A percentile compares a stretch with the other conserved stretches of the same genome.
Conservation (phyloP, 176 grass and related monocot species). For the Panicum miliaceum region DNA sequence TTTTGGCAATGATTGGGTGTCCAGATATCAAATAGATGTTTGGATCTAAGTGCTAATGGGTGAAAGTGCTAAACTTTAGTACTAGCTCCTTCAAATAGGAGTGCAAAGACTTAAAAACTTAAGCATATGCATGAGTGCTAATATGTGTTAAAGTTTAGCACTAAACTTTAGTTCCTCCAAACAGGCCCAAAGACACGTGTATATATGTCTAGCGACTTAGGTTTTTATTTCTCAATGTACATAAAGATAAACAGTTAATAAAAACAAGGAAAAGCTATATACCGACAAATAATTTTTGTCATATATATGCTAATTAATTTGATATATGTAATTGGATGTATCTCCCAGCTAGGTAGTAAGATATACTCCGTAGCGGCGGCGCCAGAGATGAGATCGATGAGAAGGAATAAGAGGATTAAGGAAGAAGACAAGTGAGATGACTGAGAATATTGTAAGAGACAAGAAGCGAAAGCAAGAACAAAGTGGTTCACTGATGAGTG, state of each 20-base stretch:
- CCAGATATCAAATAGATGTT: background rate
- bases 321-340: background rate
- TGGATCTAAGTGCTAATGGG: no score
- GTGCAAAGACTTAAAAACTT: no score
- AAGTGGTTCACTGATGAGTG: slow-evolving; percentile 55
- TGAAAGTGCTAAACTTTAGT: no score
- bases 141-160: no score
- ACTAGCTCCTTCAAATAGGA: no score
- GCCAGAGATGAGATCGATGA: slow-evolving; percentile 38
- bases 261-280: background rate
- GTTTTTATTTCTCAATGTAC: slow-evolving; percentile 23
- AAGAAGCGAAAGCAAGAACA: slow-evolving; percentile 53
- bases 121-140: no score
- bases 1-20: background rate
- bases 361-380: background rate
- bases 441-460: slow-evolving; percentile 58
- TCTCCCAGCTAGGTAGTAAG: background rate
- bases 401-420: slow-evolving; percentile 38
- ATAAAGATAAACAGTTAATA: background rate
- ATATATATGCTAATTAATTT: background rate
- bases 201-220: background rate
- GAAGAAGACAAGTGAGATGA: slow-evolving; percentile 50
- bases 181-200: no score
- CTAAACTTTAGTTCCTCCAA: no score
- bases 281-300: background rate